Evolutionary conservation across 306 rosid genomes (phyloP).

Genomic region (Cucumis melo): DNA sequence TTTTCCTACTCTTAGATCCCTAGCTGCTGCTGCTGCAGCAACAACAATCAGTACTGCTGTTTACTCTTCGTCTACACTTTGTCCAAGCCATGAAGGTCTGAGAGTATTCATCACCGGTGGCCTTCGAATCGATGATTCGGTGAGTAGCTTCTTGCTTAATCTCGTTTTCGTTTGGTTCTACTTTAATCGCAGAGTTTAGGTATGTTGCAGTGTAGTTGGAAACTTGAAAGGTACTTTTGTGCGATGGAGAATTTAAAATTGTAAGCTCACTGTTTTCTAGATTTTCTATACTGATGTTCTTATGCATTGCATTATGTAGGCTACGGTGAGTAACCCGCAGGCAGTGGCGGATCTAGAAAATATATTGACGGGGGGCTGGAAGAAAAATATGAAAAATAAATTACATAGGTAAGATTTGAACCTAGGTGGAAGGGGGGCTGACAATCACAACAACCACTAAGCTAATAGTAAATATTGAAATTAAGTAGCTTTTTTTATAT

Average conservation of each 20-base stretch:
- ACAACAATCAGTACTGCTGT: neutral
- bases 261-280: neutral
- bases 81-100: constrained; percentile 47
- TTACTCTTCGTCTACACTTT: neutral
- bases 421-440: too few relatives aligned
- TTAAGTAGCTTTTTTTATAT: too few relatives aligned
- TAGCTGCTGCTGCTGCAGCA: neutral
- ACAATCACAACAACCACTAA: too few relatives aligned
- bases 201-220: neutral
- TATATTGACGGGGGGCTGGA: too few relatives aligned
- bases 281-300: neutral
- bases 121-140: constrained; percentile 52
- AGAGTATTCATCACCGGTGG: constrained; percentile 64
- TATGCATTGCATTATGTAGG: constrained; percentile 27
- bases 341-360: too few relatives aligned
- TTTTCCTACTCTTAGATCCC: neutral
- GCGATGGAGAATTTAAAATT: neutral
- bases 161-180: neutral
- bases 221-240: too few relatives aligned
- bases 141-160: constrained; percentile 14
- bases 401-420: too few relatives aligned
- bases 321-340: constrained; percentile 80
- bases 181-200: neutral
- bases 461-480: too few relatives aligned
- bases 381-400: too few relatives aligned